Evolutionary conservation across 2,329 filamentous ascomycete species (phyloP), one percentile per base, ranked within the genome.

Genomic region (Macroventuria anomochaeta): DNA sequence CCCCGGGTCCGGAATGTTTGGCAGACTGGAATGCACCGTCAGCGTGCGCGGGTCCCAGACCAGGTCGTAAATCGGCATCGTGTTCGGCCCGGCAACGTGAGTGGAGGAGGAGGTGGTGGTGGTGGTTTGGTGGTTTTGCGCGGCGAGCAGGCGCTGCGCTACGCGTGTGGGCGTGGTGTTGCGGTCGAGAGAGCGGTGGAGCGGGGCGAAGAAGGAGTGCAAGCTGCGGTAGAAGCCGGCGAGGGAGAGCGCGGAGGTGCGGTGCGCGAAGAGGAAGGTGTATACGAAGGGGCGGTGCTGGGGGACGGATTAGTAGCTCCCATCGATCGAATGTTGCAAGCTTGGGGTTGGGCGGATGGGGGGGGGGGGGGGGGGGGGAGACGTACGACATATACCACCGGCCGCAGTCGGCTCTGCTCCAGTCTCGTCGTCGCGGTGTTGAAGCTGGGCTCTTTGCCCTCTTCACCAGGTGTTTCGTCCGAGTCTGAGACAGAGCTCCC

Each of bases 211-310:
- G 69, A 82, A 84, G 18, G 75, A 77, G 58, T 85, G 80, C 3
- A 86, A 64, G 49, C 80, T 75, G 42, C 72, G 74, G 66, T 81
- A 81, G 66, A 81, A 80, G 10, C 69, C 67, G 2, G 74, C 62
- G 7, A 78, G 71, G 29, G 64, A 69, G 15, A 83, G 69, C 1
- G 85, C 83, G 47, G 84, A 80, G 6, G 88, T 87, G 39, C 80
- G 79, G 34, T 82, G 76, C 40, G 82, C 76, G 71, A 93, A 93
- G 3, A 95, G 77, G 56, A 95, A 88, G 1, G 87, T 84, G 70
- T 90, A 93, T 40, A 93, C 83, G 73, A 93, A 93, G 0, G 90
- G 90, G 20, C 82, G 83, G 70, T 87, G 79, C 72, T 75, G 42
- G 13, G 6, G 1, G 2, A 3, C n/a, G n/a, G n/a, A n/a, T n/a